Evolutionary conservation across 2,329 filamentous ascomycete species (phyloP).

Genomic region (Claviceps maximensis): DNA sequence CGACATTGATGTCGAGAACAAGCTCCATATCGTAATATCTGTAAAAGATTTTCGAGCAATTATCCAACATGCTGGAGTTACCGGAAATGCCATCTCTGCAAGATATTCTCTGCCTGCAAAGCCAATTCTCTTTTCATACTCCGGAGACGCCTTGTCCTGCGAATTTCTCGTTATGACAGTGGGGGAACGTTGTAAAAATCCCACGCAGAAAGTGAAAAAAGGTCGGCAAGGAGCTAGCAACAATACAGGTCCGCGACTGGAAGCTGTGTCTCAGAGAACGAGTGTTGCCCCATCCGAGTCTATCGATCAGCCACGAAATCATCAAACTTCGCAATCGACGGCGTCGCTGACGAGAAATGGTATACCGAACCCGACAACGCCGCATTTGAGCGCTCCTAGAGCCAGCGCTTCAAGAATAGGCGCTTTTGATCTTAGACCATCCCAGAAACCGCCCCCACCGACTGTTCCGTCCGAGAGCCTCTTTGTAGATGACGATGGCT

Average conservation of each 20-base stretch:
- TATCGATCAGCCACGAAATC: conserved; percentile 11
- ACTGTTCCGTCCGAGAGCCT: conserved; percentile 53
- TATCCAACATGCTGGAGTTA: conserved; percentile 58
- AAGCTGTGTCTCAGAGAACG: conserved; percentile 33
- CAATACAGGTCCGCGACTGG: conserved; percentile 27
- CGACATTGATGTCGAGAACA: conserved; percentile 58
- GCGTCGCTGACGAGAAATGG: background rate
- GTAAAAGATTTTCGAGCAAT: conserved; percentile 76
- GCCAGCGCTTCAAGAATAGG: conserved; percentile 23
- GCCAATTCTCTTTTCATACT: conserved; percentile 61
- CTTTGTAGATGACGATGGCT: conserved; percentile 64
- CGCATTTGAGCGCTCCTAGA: conserved; percentile 21
- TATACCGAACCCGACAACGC: conserved; percentile 17
- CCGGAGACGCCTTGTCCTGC: conserved; percentile 52
- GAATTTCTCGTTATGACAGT: conserved; percentile 77
- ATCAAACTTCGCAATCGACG: conserved; percentile 7
- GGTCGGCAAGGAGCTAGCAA: conserved; percentile 25
- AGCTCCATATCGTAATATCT: conserved; percentile 66
- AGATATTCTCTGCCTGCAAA: conserved; percentile 58
- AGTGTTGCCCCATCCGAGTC: conserved; percentile 25
- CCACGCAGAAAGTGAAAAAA: conserved; percentile 35
- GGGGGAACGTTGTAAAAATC: conserved; percentile 45
- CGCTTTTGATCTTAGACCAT: conserved; percentile 35
- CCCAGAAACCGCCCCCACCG: conserved; percentile 39
- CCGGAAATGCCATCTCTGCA: conserved; percentile 52